Conservation (phyloP, 495 filamentous ascomycete genomes). For the Penicillium paxilli region DNA sequence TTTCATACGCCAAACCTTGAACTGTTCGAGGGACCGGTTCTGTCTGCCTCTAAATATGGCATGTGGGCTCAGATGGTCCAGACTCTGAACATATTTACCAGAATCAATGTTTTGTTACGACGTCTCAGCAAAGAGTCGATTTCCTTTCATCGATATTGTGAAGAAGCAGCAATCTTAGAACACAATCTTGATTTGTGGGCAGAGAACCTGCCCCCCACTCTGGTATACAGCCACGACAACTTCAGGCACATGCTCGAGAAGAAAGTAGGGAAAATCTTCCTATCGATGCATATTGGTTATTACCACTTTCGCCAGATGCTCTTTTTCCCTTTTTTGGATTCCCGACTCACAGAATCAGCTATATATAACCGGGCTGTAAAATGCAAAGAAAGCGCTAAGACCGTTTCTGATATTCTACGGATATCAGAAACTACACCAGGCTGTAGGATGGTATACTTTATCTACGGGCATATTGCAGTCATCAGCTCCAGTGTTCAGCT, state of each 20-base stretch:
- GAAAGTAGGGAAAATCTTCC: conserved; percentile 8
- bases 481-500: conserved; percentile 29
- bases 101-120: conserved; percentile 12
- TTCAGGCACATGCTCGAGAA: conserved; percentile 10
- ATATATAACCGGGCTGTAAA: conserved; percentile 1
- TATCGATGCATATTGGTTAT: conserved; percentile 27
- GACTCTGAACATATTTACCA: conserved; percentile 21
- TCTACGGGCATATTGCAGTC: conserved; percentile 26
- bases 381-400: conserved; percentile 19
- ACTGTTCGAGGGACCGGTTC: background rate
- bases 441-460: conserved; percentile 23
- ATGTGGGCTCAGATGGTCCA: conserved; percentile 28
- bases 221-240: conserved; percentile 14
- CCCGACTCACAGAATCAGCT: background rate
- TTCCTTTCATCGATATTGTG: conserved; percentile 15
- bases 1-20: conserved; percentile 12
- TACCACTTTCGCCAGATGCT: conserved; percentile 28
- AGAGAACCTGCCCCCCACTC: conserved; percentile 5
- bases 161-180: conserved; percentile 8
- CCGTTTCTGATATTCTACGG: conserved; percentile 8
- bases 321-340: conserved; percentile 23
- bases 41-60: conserved; percentile 1
- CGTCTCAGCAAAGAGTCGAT: conserved; percentile 18
- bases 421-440: conserved; percentile 12
- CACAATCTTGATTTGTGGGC: conserved; percentile 15